Base-by-base conservation (phyloP, 1,284 basidiomycete species). In the Vanrija sp. region DNA sequence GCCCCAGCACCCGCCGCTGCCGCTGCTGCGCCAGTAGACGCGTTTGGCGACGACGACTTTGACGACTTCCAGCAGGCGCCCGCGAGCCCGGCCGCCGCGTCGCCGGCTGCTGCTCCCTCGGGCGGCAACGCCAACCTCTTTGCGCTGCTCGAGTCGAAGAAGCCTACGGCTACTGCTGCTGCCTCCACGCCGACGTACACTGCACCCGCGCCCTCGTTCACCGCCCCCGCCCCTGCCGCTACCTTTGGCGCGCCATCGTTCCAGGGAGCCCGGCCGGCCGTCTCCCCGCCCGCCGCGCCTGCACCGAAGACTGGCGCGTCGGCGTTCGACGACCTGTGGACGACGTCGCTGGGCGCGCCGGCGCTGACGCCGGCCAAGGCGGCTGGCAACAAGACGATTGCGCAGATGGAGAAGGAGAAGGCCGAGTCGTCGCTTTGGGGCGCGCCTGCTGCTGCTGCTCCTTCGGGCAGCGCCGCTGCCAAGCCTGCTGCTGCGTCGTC, bases 281-380 rank as follows among this genome's bases (percentile, higher is more conserved):
- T 55, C 23, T 62, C 65, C 18, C 65, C 62, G 38, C 58, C 65
- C 38, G 26, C 58, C 12, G 25, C 43, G 14, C 18, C 43, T 9
- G 49, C 49, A 15, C 26, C 50, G 14, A 49, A 52, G 45, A 43
- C 55, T 6, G 58, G 52, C 14, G 45, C 60, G 38, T 63, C 65
- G 10, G 64, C 71, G 5, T 97, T 97, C 68, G 94, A 95, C 65
- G 93, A 97, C 71, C 77, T 97, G 57, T 97, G 91, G 89, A 84
- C 84, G 18, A 82, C 92, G 79, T 90, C 89, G 1, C 82, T 95
- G 19, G 56, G 73, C 26, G 57, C 57, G 38, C 52, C 68, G 8
- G 51, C 69, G 6, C 57, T 55, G 28, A 72, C 64, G 51, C 34
- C 71, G 15, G 62, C 71, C 7, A 29, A 57, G 6, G 66, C 70